Conservation (phyloP, 2,329 filamentous ascomycete genomes). For the Aspergillus sp. region DNA sequence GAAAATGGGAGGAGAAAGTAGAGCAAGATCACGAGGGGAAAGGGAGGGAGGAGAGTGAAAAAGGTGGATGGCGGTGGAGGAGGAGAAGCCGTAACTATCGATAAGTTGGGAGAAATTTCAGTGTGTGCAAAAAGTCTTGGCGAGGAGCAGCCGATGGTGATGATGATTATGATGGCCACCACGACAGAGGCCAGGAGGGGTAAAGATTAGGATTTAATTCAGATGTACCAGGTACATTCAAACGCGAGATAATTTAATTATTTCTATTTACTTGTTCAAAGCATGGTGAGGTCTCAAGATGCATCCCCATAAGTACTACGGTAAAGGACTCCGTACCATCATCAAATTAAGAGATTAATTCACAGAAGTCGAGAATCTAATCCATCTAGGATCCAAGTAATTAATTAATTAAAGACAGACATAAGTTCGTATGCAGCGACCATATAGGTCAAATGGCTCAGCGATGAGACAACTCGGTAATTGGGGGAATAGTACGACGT, state of each 20-base stretch:
- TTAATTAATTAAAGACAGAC: not conserved
- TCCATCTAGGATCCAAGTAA: no score
- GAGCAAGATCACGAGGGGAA: not conserved
- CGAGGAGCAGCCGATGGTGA: constrained; percentile 10
- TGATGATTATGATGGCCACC: no score
- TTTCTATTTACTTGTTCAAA: no score
- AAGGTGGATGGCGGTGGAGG: constrained; percentile 1
- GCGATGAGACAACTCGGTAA: not conserved
- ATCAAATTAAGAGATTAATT: not conserved
- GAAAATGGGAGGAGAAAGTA: constrained; percentile 3
- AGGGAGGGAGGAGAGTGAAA: not conserved
- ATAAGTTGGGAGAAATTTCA: constrained; percentile 37
- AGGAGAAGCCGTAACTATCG: constrained; percentile 16
- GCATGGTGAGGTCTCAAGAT: no score
- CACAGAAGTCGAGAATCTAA: no score
- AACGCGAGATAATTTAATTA: no score
- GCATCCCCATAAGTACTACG: no score
- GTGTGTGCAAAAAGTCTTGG: constrained; percentile 39
- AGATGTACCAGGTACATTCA: not conserved
- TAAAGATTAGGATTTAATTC: not conserved
- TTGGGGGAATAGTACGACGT: not conserved
- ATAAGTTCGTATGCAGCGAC: not conserved
- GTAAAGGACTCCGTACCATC: no score
- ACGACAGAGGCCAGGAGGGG: no score
- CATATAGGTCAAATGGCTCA: not conserved